A percentile compares a stretch with the other conserved stretches of the same genome.
phyloP scores from a whole-genome alignment of 2,329 filamentous ascomycete genomes.

The Teratosphaeria destructans region DNA sequence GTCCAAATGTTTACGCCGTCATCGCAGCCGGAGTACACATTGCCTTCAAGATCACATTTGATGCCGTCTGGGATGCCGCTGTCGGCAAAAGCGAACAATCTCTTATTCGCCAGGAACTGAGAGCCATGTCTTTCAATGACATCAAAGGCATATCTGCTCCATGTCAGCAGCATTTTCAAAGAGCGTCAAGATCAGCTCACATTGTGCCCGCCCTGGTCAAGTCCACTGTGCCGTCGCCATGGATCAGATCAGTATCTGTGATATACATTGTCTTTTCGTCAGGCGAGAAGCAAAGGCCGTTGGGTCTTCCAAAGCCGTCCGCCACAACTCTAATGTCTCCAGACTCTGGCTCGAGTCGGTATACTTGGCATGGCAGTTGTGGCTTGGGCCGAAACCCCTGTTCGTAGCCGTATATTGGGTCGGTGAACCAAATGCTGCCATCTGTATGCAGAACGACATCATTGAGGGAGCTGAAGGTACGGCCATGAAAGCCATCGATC shows the following conservation, averaged over 20 bases:
- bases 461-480: constrained; percentile 51
- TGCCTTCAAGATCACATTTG: constrained; percentile 43
- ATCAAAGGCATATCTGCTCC: constrained; percentile 19
- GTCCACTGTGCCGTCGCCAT: constrained; percentile 33
- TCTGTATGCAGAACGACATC: constrained; percentile 45
- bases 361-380: constrained; percentile 48
- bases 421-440: constrained; percentile 55
- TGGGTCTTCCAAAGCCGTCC: constrained; percentile 47
- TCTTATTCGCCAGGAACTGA: constrained; percentile 16
- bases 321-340: constrained; percentile 46
- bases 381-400: constrained; percentile 48
- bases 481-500: constrained; percentile 50
- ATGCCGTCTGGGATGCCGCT: constrained; percentile 49
- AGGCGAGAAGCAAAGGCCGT: constrained; percentile 49
- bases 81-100: constrained; percentile 21
- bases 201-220: constrained; percentile 37
- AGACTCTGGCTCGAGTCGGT: constrained; percentile 42
- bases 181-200: constrained; percentile 27
- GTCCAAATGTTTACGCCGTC: constrained; percentile 48
- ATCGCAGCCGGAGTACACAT: constrained; percentile 46
- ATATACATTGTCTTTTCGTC: constrained; percentile 44
- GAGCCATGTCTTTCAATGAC: constrained; percentile 17
- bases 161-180: background rate
- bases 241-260: constrained; percentile 45
- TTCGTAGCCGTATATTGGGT: constrained; percentile 49